Evolutionary conservation across 2,329 filamentous ascomycete species (phyloP).

Genomic region (Hypoxylon sp.): DNA sequence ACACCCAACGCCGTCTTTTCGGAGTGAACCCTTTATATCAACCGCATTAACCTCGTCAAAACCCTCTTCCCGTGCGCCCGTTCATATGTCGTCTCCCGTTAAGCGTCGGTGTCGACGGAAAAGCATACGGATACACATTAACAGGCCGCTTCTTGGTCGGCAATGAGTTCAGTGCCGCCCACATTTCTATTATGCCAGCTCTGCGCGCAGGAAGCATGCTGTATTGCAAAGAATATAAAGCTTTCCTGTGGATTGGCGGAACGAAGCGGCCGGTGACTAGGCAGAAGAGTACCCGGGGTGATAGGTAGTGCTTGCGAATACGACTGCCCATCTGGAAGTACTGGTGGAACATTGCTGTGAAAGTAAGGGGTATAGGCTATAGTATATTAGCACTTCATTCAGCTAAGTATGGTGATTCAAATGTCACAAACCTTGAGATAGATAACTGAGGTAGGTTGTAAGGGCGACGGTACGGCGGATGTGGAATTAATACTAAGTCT

Average conservation of each 20-base stretch:
- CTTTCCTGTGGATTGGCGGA: slow-evolving; percentile 92
- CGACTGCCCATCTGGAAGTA: slow-evolving; percentile 95
- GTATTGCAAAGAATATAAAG: slow-evolving; percentile 95
- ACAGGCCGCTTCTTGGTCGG: slow-evolving; percentile 56
- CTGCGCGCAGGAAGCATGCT: slow-evolving; percentile 91
- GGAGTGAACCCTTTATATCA: slow-evolving; percentile 5
- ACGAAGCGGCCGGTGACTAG: slow-evolving; percentile 91
- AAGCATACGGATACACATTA: slow-evolving; percentile 39
- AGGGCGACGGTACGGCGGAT: slow-evolving; percentile 25
- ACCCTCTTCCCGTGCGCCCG: slow-evolving; percentile 38
- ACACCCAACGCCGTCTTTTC: slow-evolving; percentile 9
- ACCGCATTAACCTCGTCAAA: background rate
- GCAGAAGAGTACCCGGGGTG: slow-evolving; percentile 85
- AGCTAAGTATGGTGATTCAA: background rate
- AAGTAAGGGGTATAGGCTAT: slow-evolving; percentile 86
- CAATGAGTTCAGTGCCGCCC: slow-evolving; percentile 71
- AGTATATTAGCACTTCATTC: slow-evolving; percentile 8
- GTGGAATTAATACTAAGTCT: slow-evolving; percentile 52
- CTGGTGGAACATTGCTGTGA: slow-evolving; percentile 95
- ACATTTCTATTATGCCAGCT: slow-evolving; percentile 84
- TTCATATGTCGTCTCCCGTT: slow-evolving; percentile 43
- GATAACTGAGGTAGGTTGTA: slow-evolving; percentile 78
- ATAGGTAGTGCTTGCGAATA: slow-evolving; percentile 94
- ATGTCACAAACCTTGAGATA: slow-evolving; percentile 74
- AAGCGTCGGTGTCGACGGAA: slow-evolving; percentile 22